Evolutionary conservation across 495 filamentous ascomycete genomes (phyloP).

Genomic region (Apiosordaria backusii): DNA sequence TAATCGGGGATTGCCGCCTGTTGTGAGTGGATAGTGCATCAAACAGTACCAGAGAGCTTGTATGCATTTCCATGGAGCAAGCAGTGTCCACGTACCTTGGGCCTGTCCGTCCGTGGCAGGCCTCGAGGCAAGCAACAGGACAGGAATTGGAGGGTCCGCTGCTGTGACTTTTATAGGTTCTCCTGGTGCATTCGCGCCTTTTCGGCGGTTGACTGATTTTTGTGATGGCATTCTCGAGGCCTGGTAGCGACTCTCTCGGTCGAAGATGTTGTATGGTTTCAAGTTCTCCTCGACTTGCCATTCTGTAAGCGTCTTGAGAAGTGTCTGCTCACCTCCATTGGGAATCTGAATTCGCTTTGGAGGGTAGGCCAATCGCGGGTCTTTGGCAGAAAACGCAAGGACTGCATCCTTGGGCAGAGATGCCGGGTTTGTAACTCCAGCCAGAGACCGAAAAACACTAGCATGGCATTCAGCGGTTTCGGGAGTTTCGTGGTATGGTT

Average conservation of each 20-base stretch:
- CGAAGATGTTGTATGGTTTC: conserved; percentile 60
- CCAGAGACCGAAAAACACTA: conserved; percentile 59
- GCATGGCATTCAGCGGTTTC: conserved; percentile 44
- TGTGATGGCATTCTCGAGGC: conserved; percentile 71
- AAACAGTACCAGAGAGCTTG: conserved; percentile 80
- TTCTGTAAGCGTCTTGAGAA: conserved; percentile 53
- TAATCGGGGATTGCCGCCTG: conserved; percentile 73
- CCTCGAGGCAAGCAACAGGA: conserved; percentile 64
- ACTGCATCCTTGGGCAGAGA: conserved; percentile 70
- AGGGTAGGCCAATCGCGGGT: conserved; percentile 79
- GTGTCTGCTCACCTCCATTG: conserved; percentile 48
- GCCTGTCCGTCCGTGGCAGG: conserved; percentile 40
- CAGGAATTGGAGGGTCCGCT: conserved; percentile 78
- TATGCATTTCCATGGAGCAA: conserved; percentile 92
- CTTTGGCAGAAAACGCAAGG: conserved; percentile 66
- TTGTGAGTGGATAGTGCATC: conserved; percentile 80
- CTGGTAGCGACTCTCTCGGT: conserved; percentile 56
- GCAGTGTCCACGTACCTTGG: conserved; percentile 75
- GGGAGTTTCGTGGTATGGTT: conserved; percentile 43
- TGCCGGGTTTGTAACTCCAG: conserved; percentile 69
- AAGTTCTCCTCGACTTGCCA: conserved; percentile 67
- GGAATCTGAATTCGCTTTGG: conserved; percentile 45
- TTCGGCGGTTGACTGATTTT: conserved; percentile 82
- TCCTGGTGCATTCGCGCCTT: conserved; percentile 63
- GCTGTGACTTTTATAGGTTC: conserved; percentile 53